These are phyloP conservation scores for Biscutella laevigata DNA, from an alignment of 441 rosid species.

Conservation along the genomic window DNA sequence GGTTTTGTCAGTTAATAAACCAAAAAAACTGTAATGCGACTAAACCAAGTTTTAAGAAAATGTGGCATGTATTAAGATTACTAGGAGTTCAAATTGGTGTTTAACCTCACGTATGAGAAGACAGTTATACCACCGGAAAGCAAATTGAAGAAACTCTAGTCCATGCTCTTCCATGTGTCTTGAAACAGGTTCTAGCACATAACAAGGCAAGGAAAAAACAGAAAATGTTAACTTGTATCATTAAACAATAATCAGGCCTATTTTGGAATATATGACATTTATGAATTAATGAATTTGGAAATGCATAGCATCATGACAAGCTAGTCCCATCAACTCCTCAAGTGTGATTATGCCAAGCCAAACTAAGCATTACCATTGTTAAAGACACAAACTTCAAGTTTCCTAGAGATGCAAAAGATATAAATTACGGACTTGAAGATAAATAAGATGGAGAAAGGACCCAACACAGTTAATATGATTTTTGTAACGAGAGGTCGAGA, in stretches of 20 bases:
- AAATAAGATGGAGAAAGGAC: not conserved
- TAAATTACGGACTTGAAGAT: not conserved
- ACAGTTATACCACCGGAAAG: slow-evolving; percentile 98
- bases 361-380: not conserved
- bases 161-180: slow-evolving; percentile 96
- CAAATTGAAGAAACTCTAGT: slow-evolving; percentile 95
- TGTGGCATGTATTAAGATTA: not conserved
- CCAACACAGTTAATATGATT: not conserved
- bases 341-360: not conserved
- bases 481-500: not conserved
- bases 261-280: not conserved
- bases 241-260: not conserved
- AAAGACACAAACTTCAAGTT: not conserved
- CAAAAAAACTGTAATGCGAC: not conserved
- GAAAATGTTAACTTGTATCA: slow-evolving; percentile 2
- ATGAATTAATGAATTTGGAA: not conserved
- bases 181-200: slow-evolving; percentile 78
- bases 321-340: not conserved
- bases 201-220: not conserved
- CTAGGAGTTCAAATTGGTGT: not conserved
- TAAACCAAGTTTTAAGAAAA: not conserved
- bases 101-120: slow-evolving; percentile 87
- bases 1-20: slow-evolving; percentile 9
- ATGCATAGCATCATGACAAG: not conserved
- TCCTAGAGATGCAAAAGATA: not conserved